Evolutionary conservation across 805 yeast species (phyloP), one percentile per base, ranked within the genome.

Genomic region (Nakazawaea sp.): DNA sequence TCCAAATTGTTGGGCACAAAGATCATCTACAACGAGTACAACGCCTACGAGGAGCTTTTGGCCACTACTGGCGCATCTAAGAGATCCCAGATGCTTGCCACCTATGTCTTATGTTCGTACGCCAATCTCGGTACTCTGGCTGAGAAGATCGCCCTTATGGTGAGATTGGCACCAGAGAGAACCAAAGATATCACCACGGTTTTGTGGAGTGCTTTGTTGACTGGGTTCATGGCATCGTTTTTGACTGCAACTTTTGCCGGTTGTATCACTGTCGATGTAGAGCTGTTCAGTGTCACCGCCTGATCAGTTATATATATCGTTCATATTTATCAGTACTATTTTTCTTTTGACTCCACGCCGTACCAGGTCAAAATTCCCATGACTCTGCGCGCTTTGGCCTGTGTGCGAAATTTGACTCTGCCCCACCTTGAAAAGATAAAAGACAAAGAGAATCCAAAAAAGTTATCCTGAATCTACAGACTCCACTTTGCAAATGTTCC

Each of bases 21-120:
- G 58, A 61, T 75, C 49, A 70, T 76, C 44, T 80, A 77, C 55
- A 76, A 76, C 50, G 83, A 76, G 56, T 76, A 64, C 46, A 78
- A 72, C 25, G 81, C 76, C 18, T 75, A 59, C 51, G 44, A 45
- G 32, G 45, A 56, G 51, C 55, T 66, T 49, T 53, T 54, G 33
- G 46, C 41, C 38, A 48, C 56, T 5, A 59, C 59, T 24, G 49
- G 54, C 29, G 53, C 74, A 63, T 61, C 73, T 31, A 55, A 61
- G 37, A 67, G 81, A 55, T 74, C 75, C 24, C 62, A 62, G 29
- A 58, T 75, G 50, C 58, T 75, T 45, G 78, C 78, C 24, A 74
- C 80, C 16, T 75, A 72, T 44, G 75, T 76, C 15, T 65, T 73
- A 30, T 75, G 80, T 60, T 80, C 81, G 1, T 75, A 75, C 53